Base-by-base conservation (phyloP, 176 grass and related monocot species). In the Cenchrus fungigraminus region DNA sequence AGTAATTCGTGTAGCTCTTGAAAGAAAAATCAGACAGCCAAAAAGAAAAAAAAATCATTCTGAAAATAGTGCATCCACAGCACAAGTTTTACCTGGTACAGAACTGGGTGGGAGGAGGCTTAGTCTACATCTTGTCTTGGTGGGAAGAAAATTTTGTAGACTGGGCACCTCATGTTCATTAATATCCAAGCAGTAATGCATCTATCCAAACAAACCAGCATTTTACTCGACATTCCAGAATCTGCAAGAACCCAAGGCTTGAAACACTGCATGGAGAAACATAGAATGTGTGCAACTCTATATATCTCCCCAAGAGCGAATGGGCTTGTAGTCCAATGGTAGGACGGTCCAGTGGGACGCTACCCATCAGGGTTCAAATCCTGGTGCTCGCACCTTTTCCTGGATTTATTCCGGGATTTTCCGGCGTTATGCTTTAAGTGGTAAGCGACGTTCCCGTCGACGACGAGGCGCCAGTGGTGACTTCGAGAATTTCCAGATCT, bases 201-300 rank as follows among this genome's bases (percentile, higher is more conserved):
- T 82, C 68, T 83, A 10, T 88, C 69, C 74, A 79, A 90, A 64
- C 82, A 88, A 80, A 64, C 51, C 76, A 71, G 31, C 85, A 92
- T 83, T 77, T 90, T 86, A 76, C 25, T 88, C n/a, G 78, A 77
- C 77, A 54, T 77, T 63, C 85, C 81, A 25, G 55, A 64, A 83
- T 88, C 59, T 34, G 75, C 45, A 83, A 94, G 68, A 72, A 92
- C 79, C 92, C 92, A 94, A 74, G 92, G 82, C 74, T 92, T 92
- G 69, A 90, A 95, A 80, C 32, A 60, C 47, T 74, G 67, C 68
- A 88, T 55, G 13, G 87, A 92, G 54, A 87, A 82, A 63, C 57
- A 43, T 62, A 95, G 64, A 28, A 92, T 80, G 55, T 78, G 74
- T 49, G 82, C 82, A 77, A 92, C 87, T 88, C 93, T 88, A 31